Evolutionary conservation across 352 stramenopile species (phyloP).

Genomic region (Halophytophthora polymorphica): DNA sequence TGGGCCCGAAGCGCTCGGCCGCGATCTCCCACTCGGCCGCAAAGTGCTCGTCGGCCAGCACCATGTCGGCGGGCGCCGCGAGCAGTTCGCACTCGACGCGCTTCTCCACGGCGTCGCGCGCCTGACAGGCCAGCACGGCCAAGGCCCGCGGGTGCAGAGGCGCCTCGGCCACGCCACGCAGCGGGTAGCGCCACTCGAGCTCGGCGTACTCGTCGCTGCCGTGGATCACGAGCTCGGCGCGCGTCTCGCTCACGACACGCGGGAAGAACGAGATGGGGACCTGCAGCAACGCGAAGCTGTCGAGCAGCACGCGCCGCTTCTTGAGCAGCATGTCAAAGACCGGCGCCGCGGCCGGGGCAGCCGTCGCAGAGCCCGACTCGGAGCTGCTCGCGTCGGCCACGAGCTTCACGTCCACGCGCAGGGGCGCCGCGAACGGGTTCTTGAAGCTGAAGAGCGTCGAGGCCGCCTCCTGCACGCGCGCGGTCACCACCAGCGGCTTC

Average conservation of each 20-base stretch:
- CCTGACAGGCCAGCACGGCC: slow-evolving; percentile 55
- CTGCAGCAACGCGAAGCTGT: slow-evolving; percentile 82
- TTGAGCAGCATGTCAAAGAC: slow-evolving; percentile 82
- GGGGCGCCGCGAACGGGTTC: slow-evolving; percentile 86
- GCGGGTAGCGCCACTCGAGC: slow-evolving; percentile 74
- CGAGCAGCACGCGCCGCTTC: slow-evolving; percentile 67
- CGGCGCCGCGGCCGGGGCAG: background rate
- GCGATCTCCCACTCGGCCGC: slow-evolving; percentile 65
- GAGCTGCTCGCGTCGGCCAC: slow-evolving; percentile 21
- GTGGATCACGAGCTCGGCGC: slow-evolving; percentile 65
- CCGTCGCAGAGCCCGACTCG: background rate
- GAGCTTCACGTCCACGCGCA: slow-evolving; percentile 84
- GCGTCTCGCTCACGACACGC: slow-evolving; percentile 57
- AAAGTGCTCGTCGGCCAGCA: slow-evolving; percentile 41
- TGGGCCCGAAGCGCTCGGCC: slow-evolving; percentile 44
- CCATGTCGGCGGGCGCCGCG: slow-evolving; percentile 42
- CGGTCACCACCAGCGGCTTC: slow-evolving; percentile 67
- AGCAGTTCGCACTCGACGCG: slow-evolving; percentile 60
- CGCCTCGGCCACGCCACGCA: slow-evolving; percentile 67
- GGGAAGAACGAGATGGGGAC: slow-evolving; percentile 91
- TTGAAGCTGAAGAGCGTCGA: slow-evolving; percentile 90
- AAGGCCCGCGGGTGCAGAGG: slow-evolving; percentile 58
- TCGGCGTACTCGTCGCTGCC: slow-evolving; percentile 64
- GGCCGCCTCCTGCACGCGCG: slow-evolving; percentile 74
- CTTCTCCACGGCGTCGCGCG: slow-evolving; percentile 65